A percentile compares a stretch with the other conserved stretches of the same genome.
Evolutionary conservation across 2,329 filamentous ascomycete species (phyloP).

Genomic region (Stemphylium vesicarium): DNA sequence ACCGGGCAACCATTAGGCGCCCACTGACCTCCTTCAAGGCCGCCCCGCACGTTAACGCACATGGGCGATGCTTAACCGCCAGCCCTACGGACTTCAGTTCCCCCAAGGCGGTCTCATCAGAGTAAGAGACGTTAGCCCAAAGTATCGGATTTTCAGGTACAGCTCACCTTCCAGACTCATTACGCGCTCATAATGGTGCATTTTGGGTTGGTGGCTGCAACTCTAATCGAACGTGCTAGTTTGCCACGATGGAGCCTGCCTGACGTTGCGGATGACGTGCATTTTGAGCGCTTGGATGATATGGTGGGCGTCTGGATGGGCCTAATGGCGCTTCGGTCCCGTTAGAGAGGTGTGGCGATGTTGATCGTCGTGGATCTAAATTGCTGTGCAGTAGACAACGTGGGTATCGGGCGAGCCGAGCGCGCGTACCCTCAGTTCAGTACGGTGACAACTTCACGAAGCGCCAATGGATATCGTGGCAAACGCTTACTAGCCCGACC

Average conservation of each 20-base stretch:
- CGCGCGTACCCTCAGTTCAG: constrained; percentile 3
- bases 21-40: constrained; percentile 33
- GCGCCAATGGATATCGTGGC: not conserved
- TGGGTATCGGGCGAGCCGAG: constrained; percentile 14
- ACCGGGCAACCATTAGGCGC: constrained; percentile 30
- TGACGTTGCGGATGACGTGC: constrained; percentile 4
- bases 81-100: constrained; percentile 29
- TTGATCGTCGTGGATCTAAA: constrained; percentile 4
- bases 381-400: constrained; percentile 11
- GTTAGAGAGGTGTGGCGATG: constrained; percentile 11
- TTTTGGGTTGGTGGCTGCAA: constrained; percentile 31
- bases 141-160: constrained; percentile 31
- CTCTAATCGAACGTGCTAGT: constrained; percentile 29
- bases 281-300: constrained; percentile 20
- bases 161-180: constrained; percentile 13
- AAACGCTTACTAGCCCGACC: not conserved
- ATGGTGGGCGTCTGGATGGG: constrained; percentile 17
- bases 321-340: constrained; percentile 12
- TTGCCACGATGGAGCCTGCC: constrained; percentile 16
- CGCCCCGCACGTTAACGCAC: constrained; percentile 18
- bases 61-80: constrained; percentile 35
- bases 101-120: constrained; percentile 4
- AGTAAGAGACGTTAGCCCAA: constrained; percentile 14
- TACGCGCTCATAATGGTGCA: constrained; percentile 28
- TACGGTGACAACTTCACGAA: constrained; percentile 13